Conservation (phyloP, 1,284 basidiomycete species). For the Fistulinella staudtii region DNA sequence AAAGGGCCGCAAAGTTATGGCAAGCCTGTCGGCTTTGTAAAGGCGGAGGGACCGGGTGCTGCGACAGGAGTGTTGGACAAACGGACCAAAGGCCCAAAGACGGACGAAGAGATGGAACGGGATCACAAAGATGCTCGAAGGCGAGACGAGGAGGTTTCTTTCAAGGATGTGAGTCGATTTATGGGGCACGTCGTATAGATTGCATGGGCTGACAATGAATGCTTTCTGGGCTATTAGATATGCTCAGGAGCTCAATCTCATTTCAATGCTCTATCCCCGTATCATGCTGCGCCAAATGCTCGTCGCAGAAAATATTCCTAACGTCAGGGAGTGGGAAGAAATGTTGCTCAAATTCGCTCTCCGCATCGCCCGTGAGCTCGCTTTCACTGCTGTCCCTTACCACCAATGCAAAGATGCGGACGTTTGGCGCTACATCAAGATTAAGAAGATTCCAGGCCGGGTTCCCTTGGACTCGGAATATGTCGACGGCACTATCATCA, state of each 20-base stretch:
- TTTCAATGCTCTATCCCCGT: constrained; percentile 84
- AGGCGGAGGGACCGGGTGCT: constrained; percentile 47
- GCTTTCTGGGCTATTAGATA: constrained; percentile 49
- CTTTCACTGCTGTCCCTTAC: constrained; percentile 70
- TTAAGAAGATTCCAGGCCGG: constrained; percentile 98
- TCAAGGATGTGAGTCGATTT: constrained; percentile 82
- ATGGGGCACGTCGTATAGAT: too few relatives aligned
- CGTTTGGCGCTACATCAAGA: constrained; percentile 93
- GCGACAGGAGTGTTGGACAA: constrained; percentile 33
- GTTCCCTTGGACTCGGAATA: constrained; percentile 91
- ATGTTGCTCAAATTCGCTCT: constrained; percentile 77
- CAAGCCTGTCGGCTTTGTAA: constrained; percentile 79
- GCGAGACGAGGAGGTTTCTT: constrained; percentile 76
- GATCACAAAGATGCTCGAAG: constrained; percentile 70
- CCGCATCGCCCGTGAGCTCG: constrained; percentile 71
- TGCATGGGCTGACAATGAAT: too few relatives aligned
- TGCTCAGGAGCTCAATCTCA: constrained; percentile 76
- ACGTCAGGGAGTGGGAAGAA: constrained; percentile 82
- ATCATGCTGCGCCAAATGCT: constrained; percentile 88
- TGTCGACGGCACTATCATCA: constrained; percentile 95
- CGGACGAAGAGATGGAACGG: constrained; percentile 82
- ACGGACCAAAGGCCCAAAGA: constrained; percentile 49
- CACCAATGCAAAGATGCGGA: constrained; percentile 91
- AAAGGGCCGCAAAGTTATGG: constrained; percentile 71
- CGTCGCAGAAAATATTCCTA: constrained; percentile 70